phyloP scores from a whole-genome alignment of 2,329 filamentous ascomycete genomes.

The Diplocarpon rosae region DNA sequence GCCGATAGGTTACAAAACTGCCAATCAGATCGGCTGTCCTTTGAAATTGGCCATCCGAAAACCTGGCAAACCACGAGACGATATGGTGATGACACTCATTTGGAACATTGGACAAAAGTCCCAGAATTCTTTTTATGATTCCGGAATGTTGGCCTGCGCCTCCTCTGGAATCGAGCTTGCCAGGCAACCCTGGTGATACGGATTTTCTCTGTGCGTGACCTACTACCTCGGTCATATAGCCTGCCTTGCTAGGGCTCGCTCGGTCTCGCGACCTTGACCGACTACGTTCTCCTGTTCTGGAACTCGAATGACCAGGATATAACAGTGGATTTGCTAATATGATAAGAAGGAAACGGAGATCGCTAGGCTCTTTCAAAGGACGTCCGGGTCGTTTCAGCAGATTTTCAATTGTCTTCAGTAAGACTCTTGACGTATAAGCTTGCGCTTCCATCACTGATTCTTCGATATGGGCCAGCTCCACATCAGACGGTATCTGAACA shows the following conservation, averaged over 20 bases:
- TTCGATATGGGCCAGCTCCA: conserved; percentile 34
- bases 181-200: conserved; percentile 5
- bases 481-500: conserved; percentile 13
- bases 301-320: conserved; percentile 32
- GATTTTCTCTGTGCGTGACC: conserved; percentile 5
- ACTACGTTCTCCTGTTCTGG: conserved; percentile 7
- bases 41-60: conserved; percentile 56
- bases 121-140: conserved; percentile 75
- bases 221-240: neutral
- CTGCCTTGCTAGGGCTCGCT: conserved; percentile 9
- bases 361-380: conserved; percentile 53
- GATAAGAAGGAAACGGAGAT: conserved; percentile 69
- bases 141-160: conserved; percentile 60
- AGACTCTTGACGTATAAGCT: conserved; percentile 53
- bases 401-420: conserved; percentile 70
- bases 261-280: conserved; percentile 20
- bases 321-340: conserved; percentile 70
- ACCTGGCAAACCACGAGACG: conserved; percentile 66
- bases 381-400: conserved; percentile 70
- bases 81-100: conserved; percentile 67
- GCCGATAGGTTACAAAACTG: conserved; percentile 70
- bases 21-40: conserved; percentile 66
- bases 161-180: conserved; percentile 14
- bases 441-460: conserved; percentile 49
- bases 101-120: conserved; percentile 65